Percentiles rank a stretch among this genome's conserved stretches.
phyloP scores from a whole-genome alignment of 768 basidiomycete species.

The Podaxis carcinomalis region DNA sequence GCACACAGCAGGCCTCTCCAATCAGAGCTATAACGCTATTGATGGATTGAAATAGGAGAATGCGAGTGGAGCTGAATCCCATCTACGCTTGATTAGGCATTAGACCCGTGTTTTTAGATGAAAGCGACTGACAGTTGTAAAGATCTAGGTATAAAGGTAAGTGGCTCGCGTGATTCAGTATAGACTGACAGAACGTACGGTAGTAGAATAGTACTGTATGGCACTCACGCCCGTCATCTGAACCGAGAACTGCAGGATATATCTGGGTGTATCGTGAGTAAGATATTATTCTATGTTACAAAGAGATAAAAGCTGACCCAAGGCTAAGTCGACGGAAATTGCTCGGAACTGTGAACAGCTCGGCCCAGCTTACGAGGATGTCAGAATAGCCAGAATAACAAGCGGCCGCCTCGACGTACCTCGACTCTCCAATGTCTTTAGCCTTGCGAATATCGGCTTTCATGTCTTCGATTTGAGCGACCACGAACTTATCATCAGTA shows the following conservation, averaged over 20 bases:
- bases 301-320: constrained; percentile 23
- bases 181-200: constrained; percentile 19
- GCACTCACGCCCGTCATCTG: constrained; percentile 60
- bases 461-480: constrained; percentile 42
- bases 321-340: constrained; percentile 45
- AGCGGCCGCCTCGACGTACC: constrained; percentile 18
- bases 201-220: constrained; percentile 51
- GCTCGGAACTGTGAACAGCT: constrained; percentile 34
- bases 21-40: constrained; percentile 51
- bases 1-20: constrained; percentile 43
- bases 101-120: neutral
- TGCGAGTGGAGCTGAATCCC: constrained; percentile 39
- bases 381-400: neutral
- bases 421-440: constrained; percentile 34
- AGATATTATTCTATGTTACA: constrained; percentile 6
- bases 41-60: constrained; percentile 49
- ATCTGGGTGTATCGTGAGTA: constrained; percentile 19
- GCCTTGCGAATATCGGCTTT: constrained; percentile 30
- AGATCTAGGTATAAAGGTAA: constrained; percentile 23
- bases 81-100: constrained; percentile 22
- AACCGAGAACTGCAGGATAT: constrained; percentile 49
- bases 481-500: constrained; percentile 41
- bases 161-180: neutral
- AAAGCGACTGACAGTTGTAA: constrained; percentile 25
- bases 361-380: constrained; percentile 26